These are phyloP conservation scores for Pascua guehoae DNA, from an alignment of 1,284 basidiomycete species.

Conservation along the genomic window DNA sequence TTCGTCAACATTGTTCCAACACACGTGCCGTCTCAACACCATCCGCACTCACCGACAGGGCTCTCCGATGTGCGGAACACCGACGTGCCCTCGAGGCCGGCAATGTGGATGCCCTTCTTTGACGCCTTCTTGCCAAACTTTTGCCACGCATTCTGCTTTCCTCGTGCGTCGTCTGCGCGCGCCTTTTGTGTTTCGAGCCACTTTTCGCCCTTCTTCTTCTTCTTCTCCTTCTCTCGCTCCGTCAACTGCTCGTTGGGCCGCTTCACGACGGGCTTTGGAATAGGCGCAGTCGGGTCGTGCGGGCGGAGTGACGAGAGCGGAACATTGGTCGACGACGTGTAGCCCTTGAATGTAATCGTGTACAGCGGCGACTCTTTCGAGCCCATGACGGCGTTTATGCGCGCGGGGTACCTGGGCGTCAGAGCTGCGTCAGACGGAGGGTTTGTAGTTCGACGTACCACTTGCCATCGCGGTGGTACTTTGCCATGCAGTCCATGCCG, in stretches of 20 bases:
- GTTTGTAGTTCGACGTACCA: conserved; percentile 54
- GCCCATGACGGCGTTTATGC: conserved; percentile 82
- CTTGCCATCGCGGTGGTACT: conserved; percentile 74
- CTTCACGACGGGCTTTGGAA: conserved; percentile 62
- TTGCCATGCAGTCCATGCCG: conserved; percentile 90
- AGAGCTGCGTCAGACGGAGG: neutral
- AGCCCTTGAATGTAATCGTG: conserved; percentile 91
- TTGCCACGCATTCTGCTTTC: conserved; percentile 91
- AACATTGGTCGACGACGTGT: conserved; percentile 89
- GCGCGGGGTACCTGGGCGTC: conserved; percentile 70
- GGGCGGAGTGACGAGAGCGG: conserved; percentile 68
- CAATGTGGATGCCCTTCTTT: conserved; percentile 87
- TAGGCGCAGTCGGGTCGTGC: conserved; percentile 44
- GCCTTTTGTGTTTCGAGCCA: conserved; percentile 79
- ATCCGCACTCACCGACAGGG: conserved; percentile 74
- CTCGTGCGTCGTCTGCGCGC: conserved; percentile 83
- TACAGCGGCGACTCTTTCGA: conserved; percentile 79
- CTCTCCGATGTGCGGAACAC: conserved; percentile 97
- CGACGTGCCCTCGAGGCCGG: conserved; percentile 75
- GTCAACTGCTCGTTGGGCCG: conserved; percentile 76
- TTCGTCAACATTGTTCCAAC: conserved; percentile 12
- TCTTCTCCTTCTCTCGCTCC: conserved; percentile 75
- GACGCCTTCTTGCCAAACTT: conserved; percentile 96
- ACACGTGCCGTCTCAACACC: neutral
- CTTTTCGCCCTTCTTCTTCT: conserved; percentile 96